Conservation (phyloP, 2,329 filamentous ascomycete genomes). For the Penicillium sp. region DNA sequence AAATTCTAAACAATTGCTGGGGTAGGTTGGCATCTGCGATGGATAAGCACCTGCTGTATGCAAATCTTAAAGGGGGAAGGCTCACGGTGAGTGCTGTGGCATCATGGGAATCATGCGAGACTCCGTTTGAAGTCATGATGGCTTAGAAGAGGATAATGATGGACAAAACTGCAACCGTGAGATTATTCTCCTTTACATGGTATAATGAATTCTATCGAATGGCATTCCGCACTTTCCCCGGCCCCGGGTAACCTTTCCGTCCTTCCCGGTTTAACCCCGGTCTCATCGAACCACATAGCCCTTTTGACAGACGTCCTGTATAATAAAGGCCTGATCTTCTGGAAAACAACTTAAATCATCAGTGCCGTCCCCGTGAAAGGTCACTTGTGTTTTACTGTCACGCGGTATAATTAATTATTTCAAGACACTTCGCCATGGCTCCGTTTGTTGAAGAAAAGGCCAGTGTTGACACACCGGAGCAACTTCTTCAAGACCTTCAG, state of each 20-base stretch:
- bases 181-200: background rate
- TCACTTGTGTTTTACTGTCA: background rate
- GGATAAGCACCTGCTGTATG: background rate
- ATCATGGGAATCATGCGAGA: background rate
- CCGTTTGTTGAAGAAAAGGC: background rate
- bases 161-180: background rate
- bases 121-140: background rate
- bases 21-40: conserved; percentile 9
- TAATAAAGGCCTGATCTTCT: background rate
- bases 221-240: background rate
- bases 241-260: background rate
- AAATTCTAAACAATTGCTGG: conserved; percentile 14
- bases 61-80: background rate
- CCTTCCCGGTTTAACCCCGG: background rate
- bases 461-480: conserved; percentile 16
- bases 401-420: background rate
- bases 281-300: background rate
- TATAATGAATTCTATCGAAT: background rate
- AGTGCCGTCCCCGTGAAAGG: background rate
- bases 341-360: background rate
- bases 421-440: background rate
- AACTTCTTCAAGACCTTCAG: conserved; percentile 22
- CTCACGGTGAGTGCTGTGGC: background rate
- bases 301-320: background rate
- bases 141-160: background rate